Conservation (phyloP, 306 rosid genomes). For the Cucurbita argyrosperma region DNA sequence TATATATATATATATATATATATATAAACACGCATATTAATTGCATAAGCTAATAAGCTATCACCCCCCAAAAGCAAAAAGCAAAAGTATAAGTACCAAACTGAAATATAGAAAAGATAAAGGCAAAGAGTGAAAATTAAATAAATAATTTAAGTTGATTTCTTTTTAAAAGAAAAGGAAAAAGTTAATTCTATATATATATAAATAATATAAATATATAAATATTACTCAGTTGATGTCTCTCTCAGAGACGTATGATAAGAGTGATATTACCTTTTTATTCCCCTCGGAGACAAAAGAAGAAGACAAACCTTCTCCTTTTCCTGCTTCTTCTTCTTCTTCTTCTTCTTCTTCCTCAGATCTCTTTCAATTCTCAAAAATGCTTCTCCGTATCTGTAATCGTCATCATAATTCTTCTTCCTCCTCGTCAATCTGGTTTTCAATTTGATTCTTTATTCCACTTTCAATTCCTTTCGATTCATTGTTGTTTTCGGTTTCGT, state of each 20-base stretch:
- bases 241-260: not conserved
- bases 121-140: not conserved
- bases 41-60: not conserved
- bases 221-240: not conserved
- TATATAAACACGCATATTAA: not conserved
- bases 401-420: not conserved
- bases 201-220: not conserved
- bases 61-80: not conserved
- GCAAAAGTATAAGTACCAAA: not conserved
- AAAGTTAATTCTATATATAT: not conserved
- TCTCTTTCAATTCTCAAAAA: not conserved
- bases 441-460: not conserved
- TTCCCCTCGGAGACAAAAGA: not conserved
- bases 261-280: constrained; percentile 5
- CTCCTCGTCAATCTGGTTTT: too few relatives aligned
- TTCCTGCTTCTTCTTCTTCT: not conserved
- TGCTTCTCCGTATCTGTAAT: not conserved
- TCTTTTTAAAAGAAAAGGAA: not conserved
- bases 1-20: not conserved
- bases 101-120: not conserved
- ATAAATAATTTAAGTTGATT: not conserved
- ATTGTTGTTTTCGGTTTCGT: too few relatives aligned
- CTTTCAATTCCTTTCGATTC: not conserved
- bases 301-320: constrained; percentile 7
- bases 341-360: constrained; percentile 2